Base-by-base conservation (phyloP, 768 basidiomycete genomes). In the Tubosaeta sp. region DNA sequence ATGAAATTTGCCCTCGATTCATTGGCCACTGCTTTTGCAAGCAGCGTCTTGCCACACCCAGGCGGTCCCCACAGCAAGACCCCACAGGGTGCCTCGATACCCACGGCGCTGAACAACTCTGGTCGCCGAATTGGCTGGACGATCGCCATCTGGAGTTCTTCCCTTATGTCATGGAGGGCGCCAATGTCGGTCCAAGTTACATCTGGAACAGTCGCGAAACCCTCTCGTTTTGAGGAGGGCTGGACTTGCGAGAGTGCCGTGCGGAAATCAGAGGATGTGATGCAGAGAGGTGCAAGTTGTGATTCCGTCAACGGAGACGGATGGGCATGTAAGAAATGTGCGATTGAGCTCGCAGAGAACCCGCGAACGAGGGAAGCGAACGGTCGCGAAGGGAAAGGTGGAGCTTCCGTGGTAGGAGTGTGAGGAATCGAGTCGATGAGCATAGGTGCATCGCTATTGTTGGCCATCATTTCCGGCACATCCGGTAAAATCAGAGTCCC, bases 31-130 rank as follows among this genome's bases (percentile, higher is more conserved):
- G 95, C 96, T 66, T 97, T 98, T 0, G 96, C 96, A n/a, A 99
- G 74, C 25, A 99, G 65, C 0, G 96, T 99, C 72, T 98, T 99
- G 5, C 96, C 96, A 64, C 95, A 98, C 10, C 96, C 96, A 0
- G 96, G 95, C 22, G 96, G 96, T 27, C 96, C 96, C 96, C 96
- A 98, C n/a, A 98, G 71, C 30, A 98, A 72, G 3, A 98, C 96
- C 0, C 95, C 96, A 62, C 92, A 94, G 0, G 92, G 84, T 0
- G 91, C 90, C 27, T 86, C 83, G 55, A 99, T 93, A 6, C 96
- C 96, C 1, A 97, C 88, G 10, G 80, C 79, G 41, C 71, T 82
- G 70, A 99, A 99, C 3, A 98, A 66, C 61, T 93, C 92, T 0
- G 96, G 95, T 29, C 90, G 74, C 44, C 81, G 78, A 58, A 98